Evolutionary conservation across 75 land plant species (phyloP).

Genomic region (Cunninghamia lanceolata): DNA sequence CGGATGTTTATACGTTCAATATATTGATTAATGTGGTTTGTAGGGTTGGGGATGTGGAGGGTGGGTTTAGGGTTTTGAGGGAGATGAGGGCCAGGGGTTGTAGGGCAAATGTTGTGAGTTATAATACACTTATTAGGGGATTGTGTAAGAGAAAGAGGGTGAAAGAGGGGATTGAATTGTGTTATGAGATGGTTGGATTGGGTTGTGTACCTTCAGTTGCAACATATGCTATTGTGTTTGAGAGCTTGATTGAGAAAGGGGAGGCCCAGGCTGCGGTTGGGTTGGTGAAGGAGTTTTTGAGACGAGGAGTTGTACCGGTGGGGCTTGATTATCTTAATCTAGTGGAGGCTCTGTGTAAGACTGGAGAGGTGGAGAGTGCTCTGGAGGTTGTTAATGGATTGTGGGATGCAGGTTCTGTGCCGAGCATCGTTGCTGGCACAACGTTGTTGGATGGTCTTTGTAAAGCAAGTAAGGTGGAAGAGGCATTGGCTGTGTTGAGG

Average conservation of each 20-base stretch:
- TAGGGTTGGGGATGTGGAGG: constrained; percentile 31
- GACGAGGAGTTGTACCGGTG: constrained; percentile 41
- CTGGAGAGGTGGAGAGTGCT: constrained; percentile 33
- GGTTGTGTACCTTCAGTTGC: constrained; percentile 54
- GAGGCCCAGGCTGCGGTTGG: constrained; percentile 39
- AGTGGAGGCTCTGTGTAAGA: constrained; percentile 42
- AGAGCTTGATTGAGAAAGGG: constrained; percentile 52
- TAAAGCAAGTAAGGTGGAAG: constrained; percentile 18
- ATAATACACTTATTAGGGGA: constrained; percentile 57
- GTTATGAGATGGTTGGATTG: constrained; percentile 64
- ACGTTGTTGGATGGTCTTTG: constrained; percentile 53
- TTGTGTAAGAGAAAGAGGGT: constrained; percentile 48
- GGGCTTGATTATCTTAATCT: constrained; percentile 53
- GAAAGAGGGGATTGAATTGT: constrained; percentile 54
- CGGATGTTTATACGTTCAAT: constrained; percentile 62
- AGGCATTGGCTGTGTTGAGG: constrained; percentile 24
- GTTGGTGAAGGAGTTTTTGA: constrained; percentile 44
- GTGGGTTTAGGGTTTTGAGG: constrained; percentile 44
- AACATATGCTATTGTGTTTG: constrained; percentile 59
- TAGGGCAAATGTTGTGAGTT: constrained; percentile 54
- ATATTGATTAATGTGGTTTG: constrained; percentile 55
- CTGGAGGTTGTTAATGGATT: constrained; percentile 41
- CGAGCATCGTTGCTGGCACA: constrained; percentile 41
- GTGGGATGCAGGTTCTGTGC: constrained; percentile 27
- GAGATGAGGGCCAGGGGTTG: constrained; percentile 49